A percentile compares a stretch with the other conserved stretches of the same genome.
Evolutionary conservation across 2,329 filamentous ascomycete species (phyloP).

Genomic region (Fusarium ambrosium): DNA sequence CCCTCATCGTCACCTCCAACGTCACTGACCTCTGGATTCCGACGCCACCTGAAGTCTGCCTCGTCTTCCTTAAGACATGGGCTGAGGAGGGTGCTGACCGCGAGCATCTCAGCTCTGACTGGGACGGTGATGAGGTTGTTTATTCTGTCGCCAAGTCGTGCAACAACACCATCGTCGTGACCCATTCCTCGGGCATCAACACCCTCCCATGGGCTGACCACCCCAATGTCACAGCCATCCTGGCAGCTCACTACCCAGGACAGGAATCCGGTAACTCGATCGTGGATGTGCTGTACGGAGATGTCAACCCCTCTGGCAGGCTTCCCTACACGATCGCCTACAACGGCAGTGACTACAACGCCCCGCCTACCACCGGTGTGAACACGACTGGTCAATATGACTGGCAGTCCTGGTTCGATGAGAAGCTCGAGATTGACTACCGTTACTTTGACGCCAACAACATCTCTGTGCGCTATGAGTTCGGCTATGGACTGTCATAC

Average conservation of each 20-base stretch:
- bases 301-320: slow-evolving; percentile 76
- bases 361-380: slow-evolving; percentile 54
- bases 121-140: slow-evolving; percentile 72
- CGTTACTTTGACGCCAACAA: slow-evolving; percentile 72
- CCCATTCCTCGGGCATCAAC: slow-evolving; percentile 77
- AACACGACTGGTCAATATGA: slow-evolving; percentile 55
- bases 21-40: slow-evolving; percentile 61
- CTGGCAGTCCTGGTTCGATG: slow-evolving; percentile 66
- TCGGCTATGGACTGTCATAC: slow-evolving; percentile 78
- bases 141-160: slow-evolving; percentile 71
- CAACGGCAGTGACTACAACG: slow-evolving; percentile 63
- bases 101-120: slow-evolving; percentile 66
- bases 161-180: slow-evolving; percentile 75
- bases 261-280: slow-evolving; percentile 79
- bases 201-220: slow-evolving; percentile 78
- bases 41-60: slow-evolving; percentile 72
- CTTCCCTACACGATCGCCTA: slow-evolving; percentile 80
- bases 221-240: slow-evolving; percentile 74
- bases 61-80: slow-evolving; percentile 76
- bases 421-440: slow-evolving; percentile 78
- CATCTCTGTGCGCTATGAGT: slow-evolving; percentile 73
- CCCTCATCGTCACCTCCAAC: slow-evolving; percentile 54
- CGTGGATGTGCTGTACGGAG: slow-evolving; percentile 76
- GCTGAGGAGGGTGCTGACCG: slow-evolving; percentile 74
- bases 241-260: slow-evolving; percentile 78